These are phyloP conservation scores for Aegilops bicornis DNA, from an alignment of 176 grass and related monocot genomes.

Conservation along the genomic window DNA sequence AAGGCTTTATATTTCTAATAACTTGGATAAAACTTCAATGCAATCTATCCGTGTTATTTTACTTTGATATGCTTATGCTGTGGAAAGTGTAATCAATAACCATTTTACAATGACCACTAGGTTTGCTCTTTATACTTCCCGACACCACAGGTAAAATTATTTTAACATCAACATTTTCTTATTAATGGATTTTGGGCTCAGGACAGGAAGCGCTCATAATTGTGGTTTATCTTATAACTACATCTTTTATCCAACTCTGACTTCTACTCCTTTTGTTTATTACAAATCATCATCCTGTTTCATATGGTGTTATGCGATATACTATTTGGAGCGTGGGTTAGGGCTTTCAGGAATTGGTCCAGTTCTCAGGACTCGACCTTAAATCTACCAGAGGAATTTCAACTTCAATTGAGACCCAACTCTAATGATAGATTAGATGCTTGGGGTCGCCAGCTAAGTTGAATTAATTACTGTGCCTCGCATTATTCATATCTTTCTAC, in stretches of 20 bases:
- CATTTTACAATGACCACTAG: background rate
- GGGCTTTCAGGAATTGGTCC: too few species aligned
- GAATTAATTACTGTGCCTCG: background rate
- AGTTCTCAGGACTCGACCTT: background rate
- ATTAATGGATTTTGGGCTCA: background rate
- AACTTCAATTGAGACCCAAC: background rate
- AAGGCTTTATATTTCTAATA: background rate
- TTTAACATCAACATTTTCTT: background rate
- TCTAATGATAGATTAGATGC: background rate
- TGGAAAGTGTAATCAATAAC: background rate
- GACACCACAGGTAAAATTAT: background rate
- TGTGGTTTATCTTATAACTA: too few species aligned
- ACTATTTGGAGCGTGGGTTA: too few species aligned
- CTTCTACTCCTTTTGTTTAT: background rate
- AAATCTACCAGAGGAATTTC: background rate
- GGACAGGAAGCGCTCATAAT: background rate
- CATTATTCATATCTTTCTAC: background rate
- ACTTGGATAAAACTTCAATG: background rate
- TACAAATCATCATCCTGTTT: background rate
- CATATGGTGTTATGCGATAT: background rate
- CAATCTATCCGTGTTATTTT: background rate
- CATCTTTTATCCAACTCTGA: background rate
- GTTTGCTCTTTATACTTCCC: background rate
- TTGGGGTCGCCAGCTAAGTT: background rate
- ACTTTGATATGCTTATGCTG: background rate